Conservation (phyloP, 768 basidiomycete species). For the Tulasnella sp. region DNA sequence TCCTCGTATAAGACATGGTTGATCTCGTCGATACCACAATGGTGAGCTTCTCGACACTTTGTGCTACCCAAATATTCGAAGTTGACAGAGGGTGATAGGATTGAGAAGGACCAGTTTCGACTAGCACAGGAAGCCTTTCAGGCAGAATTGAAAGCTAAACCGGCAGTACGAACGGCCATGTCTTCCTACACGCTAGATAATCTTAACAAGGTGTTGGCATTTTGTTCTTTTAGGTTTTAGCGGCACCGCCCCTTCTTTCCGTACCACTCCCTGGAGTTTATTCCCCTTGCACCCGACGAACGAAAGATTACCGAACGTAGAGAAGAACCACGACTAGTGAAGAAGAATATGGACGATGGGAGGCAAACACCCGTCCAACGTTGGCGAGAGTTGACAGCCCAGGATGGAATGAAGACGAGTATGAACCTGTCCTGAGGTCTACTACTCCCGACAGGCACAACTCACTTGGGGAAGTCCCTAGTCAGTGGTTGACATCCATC, state of each 20-base stretch:
- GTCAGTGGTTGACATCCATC: too few species aligned
- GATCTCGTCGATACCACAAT: slow-evolving; percentile 81
- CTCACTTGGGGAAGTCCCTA: too few species aligned
- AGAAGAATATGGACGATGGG: too few species aligned
- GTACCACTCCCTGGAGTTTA: slow-evolving; percentile 86
- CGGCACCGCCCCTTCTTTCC: slow-evolving; percentile 73
- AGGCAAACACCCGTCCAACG: too few species aligned
- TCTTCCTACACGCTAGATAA: slow-evolving; percentile 1
- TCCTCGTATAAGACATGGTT: slow-evolving; percentile 81
- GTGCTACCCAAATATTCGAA: background rate
- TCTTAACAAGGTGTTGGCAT: slow-evolving; percentile 16
- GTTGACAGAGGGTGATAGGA: slow-evolving; percentile 55
- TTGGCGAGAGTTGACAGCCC: too few species aligned
- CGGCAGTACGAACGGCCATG: slow-evolving; percentile 47
- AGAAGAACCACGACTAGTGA: too few species aligned
- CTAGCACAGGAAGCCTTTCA: slow-evolving; percentile 79
- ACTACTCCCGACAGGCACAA: too few species aligned
- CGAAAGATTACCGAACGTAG: slow-evolving; percentile 66
- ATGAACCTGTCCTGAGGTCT: too few species aligned
- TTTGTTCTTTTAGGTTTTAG: slow-evolving; percentile 45
- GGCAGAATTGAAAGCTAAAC: slow-evolving; percentile 70
- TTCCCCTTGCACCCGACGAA: slow-evolving; percentile 79
- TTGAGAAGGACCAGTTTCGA: slow-evolving; percentile 76
- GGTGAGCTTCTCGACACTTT: slow-evolving; percentile 34
- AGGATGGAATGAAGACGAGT: too few species aligned